Evolutionary conservation across 192 early-diverging fungal species (phyloP), one percentile per base, ranked within the genome.

Genomic region (Geosiphon pyriformis): DNA sequence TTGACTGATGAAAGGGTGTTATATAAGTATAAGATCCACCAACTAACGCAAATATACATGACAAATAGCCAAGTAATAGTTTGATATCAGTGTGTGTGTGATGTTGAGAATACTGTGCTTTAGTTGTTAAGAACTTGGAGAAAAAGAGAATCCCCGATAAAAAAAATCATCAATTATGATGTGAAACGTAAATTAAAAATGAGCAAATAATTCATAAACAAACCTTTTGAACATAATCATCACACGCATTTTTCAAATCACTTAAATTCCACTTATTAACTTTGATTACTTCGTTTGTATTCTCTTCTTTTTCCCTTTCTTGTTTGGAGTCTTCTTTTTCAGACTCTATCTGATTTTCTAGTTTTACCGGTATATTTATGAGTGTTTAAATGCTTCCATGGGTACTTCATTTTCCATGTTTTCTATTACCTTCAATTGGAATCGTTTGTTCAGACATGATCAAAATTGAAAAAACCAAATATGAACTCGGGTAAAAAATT

Each of bases 21-120:
- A 84, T 83, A 74, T 85, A 87, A 67, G 82, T 86, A 70, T 89
- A 86, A 57, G 78, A 81, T 66, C 85, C 83, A 56, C 84, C 87
- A 57, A 77, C 83, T 20, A 80, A 89, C 54, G 91, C 91, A 76
- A 92, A 88, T 0, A 81, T 58, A 59, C 85, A 85, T 2, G 90
- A 83, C 17, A 85, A 48, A 72, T 91, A 95, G 29, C 94, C 94
- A 15, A 95, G 77, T 12, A 88, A 59, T 2, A 95, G 85, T 70
- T 91, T 91, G 60, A 83, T 80, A 70, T 95, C 90, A 4, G 87
- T 86, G 71, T 94, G 94, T 25, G 77, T 83, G 73, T 93, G 85
- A 74, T 82, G 83, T 76, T 95, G 83, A 54, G 73, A 75, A 75
- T 84, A 91, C 2, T 80, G 75, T 11, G 34, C 56, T 32, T 82